A percentile compares a stretch with the other conserved stretches of the same genome.
These are phyloP conservation scores for Diplodia scrobiculata DNA, from an alignment of 2,329 filamentous ascomycete species.

Conservation along the genomic window DNA sequence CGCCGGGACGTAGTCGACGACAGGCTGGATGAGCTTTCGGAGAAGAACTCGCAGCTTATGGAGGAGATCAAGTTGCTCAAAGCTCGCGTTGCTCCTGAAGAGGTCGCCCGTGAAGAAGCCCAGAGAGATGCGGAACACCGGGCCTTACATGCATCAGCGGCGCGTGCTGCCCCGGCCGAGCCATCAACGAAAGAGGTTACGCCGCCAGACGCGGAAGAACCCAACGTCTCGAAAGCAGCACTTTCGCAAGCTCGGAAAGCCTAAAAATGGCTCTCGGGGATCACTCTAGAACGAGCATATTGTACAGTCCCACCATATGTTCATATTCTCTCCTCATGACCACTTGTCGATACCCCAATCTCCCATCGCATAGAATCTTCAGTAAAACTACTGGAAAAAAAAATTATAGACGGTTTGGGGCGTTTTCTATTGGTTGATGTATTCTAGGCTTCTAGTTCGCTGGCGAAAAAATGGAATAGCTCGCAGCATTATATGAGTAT, in stretches of 20 bases:
- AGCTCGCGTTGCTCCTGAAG: conserved; percentile 32
- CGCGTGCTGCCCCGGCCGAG: neutral
- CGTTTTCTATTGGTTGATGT: neutral
- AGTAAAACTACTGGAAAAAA: neutral
- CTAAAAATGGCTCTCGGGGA: neutral
- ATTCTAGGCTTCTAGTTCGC: neutral
- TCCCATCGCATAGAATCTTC: neutral
- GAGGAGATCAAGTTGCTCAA: conserved; percentile 48
- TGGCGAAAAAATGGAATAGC: neutral
- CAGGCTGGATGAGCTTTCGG: conserved; percentile 60
- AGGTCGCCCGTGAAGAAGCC: neutral
- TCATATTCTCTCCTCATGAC: conserved; percentile 2
- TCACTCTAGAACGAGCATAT: neutral
- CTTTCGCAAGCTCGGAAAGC: neutral
- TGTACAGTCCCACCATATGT: neutral
- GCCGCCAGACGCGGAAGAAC: neutral
- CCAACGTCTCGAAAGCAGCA: neutral
- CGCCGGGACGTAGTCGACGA: conserved; percentile 63
- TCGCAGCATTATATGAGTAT: neutral
- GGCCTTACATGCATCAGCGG: neutral
- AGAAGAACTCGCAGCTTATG: conserved; percentile 45
- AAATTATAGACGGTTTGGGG: neutral
- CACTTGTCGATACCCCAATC: conserved; percentile 24
- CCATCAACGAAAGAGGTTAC: neutral
- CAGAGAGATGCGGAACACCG: neutral